These are phyloP conservation scores for Zasmidium cellare DNA, from an alignment of 2,329 filamentous ascomycete species.

Conservation along the genomic window DNA sequence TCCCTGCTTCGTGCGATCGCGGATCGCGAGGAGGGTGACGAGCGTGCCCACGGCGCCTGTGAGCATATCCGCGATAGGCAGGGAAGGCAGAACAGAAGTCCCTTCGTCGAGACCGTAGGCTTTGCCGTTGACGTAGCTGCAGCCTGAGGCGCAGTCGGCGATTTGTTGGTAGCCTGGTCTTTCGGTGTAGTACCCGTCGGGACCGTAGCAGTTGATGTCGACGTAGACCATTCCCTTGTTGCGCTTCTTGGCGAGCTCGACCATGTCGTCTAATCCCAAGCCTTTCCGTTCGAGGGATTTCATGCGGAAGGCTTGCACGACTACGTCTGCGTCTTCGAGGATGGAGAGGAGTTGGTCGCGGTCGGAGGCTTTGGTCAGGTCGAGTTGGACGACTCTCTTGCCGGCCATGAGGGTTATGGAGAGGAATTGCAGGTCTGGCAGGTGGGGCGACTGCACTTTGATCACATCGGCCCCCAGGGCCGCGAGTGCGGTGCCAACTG, in stretches of 20 bases:
- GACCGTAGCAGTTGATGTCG: slow-evolving; percentile 56
- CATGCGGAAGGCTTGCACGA: slow-evolving; percentile 53
- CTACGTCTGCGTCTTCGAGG: slow-evolving; percentile 50
- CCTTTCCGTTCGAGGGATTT: slow-evolving; percentile 49
- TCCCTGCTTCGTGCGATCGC: slow-evolving; percentile 35
- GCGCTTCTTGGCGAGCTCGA: slow-evolving; percentile 32
- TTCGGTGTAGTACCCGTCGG: slow-evolving; percentile 48
- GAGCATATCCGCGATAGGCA: slow-evolving; percentile 16
- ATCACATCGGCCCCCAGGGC: slow-evolving; percentile 33
- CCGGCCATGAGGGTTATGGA: slow-evolving; percentile 49
- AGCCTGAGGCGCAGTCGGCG: slow-evolving; percentile 41
- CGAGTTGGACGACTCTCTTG: slow-evolving; percentile 49
- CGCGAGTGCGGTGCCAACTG: slow-evolving; percentile 30
- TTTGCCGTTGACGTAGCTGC: slow-evolving; percentile 17
- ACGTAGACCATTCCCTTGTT: slow-evolving; percentile 49
- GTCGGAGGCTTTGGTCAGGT: slow-evolving; percentile 44
- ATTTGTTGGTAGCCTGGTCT: slow-evolving; percentile 57
- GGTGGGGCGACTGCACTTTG: slow-evolving; percentile 26
- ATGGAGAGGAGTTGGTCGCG: slow-evolving; percentile 41
- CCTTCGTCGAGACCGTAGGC: slow-evolving; percentile 21
- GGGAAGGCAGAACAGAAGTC: slow-evolving; percentile 22
- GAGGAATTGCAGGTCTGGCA: slow-evolving; percentile 36
- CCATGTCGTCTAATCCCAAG: slow-evolving; percentile 16
- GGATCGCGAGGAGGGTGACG: slow-evolving; percentile 30
- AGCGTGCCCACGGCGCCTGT: slow-evolving; percentile 24